Percentiles rank a stretch among this genome's conserved stretches.
phyloP scores from a whole-genome alignment of 179 eudicot species.

The Amaranthus tricolor region DNA sequence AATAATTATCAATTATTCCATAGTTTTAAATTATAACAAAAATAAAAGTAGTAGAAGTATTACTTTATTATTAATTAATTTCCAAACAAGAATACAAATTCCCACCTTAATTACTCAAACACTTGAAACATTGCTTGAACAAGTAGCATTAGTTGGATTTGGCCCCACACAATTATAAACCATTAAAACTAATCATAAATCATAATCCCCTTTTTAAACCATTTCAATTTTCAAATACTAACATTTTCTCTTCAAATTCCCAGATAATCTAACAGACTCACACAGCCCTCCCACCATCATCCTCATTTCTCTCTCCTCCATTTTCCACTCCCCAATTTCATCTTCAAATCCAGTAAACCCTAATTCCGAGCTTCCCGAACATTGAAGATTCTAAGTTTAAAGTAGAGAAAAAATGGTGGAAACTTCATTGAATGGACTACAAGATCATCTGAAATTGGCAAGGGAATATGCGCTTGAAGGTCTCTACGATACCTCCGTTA shows the following conservation, averaged over 20 bases:
- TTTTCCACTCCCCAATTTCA: conserved; percentile 5
- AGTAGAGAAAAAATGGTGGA: conserved; percentile 51
- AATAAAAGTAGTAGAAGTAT: too few species aligned
- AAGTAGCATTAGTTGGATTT: conserved; percentile 1
- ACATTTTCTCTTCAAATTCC: too few species aligned
- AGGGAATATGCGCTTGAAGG: conserved; percentile 96
- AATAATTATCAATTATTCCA: too few species aligned
- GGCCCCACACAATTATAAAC: background rate
- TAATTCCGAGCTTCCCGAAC: conserved; percentile 7
- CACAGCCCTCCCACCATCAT: conserved; percentile 25
- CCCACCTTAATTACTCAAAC: too few species aligned
- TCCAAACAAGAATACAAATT: too few species aligned
- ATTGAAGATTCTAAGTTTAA: background rate
- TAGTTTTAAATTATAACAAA: too few species aligned
- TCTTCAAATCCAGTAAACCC: conserved; percentile 11
- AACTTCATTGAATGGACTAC: conserved; percentile 64
- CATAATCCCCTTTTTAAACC: too few species aligned
- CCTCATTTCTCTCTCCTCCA: conserved; percentile 25
- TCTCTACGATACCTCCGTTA: conserved; percentile 82
- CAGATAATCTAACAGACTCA: background rate
- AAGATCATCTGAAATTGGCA: conserved; percentile 93
- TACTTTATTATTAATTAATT: too few species aligned
- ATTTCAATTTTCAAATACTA: too few species aligned
- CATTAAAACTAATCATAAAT: too few species aligned
- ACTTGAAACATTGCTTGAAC: background rate